A percentile compares a stretch with the other conserved stretches of the same genome.
Evolutionary conservation across 2,329 filamentous ascomycete genomes (phyloP).

Genomic region (Fusarium graminum): DNA sequence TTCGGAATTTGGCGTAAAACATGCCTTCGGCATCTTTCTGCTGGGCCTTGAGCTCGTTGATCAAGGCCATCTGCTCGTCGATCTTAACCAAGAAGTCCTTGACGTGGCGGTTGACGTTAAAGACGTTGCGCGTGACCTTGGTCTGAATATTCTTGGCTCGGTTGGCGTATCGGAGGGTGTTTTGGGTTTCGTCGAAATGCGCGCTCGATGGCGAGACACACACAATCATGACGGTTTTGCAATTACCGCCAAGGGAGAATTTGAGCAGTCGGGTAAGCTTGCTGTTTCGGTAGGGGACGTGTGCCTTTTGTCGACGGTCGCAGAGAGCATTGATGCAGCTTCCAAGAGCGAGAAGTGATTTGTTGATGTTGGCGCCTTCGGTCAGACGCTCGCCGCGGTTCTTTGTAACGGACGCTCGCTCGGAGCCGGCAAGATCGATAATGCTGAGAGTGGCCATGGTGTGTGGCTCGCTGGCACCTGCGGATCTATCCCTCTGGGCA

Average conservation of each 20-base stretch:
- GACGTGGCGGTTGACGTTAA: conserved; percentile 98
- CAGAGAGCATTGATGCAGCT: conserved; percentile 99
- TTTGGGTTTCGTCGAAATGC: conserved; percentile 98
- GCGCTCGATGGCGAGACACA: conserved; percentile 96
- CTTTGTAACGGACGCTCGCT: conserved; percentile 95
- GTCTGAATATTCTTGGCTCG: conserved; percentile 99
- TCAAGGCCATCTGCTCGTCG: conserved; percentile 96
- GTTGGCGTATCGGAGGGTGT: conserved; percentile 96
- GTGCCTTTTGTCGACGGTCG: conserved; percentile 89
- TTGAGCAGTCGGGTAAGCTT: conserved; percentile 96
- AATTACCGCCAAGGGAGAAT: conserved; percentile 97
- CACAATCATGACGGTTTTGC: conserved; percentile 99
- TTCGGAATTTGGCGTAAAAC: conserved; percentile 90
- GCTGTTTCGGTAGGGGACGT: conserved; percentile 97
- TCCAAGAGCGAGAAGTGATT: conserved; percentile 91
- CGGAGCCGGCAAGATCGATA: conserved; percentile 95
- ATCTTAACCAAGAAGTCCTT: conserved; percentile 99
- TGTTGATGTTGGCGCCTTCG: conserved; percentile 99
- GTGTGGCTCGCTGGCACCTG: conserved; percentile 91
- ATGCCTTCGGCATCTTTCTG: conserved; percentile 88
- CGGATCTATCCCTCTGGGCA: conserved; percentile 93
- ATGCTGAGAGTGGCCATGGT: conserved; percentile 99
- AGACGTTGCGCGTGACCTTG: conserved; percentile 98
- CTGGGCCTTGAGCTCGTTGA: conserved; percentile 93
- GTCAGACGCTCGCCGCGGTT: conserved; percentile 91